Percentiles rank a stretch among this genome's conserved stretches.
Evolutionary conservation across 805 yeast species (phyloP).

Genomic region (Kodamaea hsintzibuensis): DNA sequence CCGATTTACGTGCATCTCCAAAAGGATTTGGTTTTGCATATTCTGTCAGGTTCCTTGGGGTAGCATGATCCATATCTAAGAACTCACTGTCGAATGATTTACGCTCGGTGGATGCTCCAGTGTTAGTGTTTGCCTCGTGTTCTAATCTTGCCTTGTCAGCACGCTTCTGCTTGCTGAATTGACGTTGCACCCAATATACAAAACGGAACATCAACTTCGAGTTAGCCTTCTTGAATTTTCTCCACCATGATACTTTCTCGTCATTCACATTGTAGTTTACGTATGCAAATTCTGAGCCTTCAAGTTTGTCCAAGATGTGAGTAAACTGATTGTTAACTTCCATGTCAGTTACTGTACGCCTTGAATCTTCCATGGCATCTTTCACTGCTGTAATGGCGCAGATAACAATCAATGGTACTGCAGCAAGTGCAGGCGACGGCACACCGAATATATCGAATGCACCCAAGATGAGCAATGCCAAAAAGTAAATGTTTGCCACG

Average conservation of each 20-base stretch:
- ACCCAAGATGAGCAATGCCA: constrained; percentile 77
- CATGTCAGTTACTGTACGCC: constrained; percentile 69
- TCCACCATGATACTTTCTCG: constrained; percentile 67
- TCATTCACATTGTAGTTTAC: constrained; percentile 60
- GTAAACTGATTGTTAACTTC: constrained; percentile 76
- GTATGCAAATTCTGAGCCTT: constrained; percentile 39
- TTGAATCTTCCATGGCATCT: constrained; percentile 80
- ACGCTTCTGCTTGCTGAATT: constrained; percentile 37
- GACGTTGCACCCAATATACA: constrained; percentile 28
- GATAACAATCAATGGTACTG: constrained; percentile 79
- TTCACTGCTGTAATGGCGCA: constrained; percentile 72
- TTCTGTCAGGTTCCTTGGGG: constrained; percentile 5
- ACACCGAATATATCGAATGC: constrained; percentile 73
- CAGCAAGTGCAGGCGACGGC: constrained; percentile 70
- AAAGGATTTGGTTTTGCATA: constrained; percentile 17
- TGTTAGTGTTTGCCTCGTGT: neutral
- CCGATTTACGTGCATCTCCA: constrained; percentile 1
- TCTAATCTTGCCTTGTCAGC: constrained; percentile 23
- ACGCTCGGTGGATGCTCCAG: constrained; percentile 10
- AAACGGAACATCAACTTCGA: constrained; percentile 29
- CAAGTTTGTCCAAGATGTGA: constrained; percentile 48
- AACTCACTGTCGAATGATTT: constrained; percentile 31
- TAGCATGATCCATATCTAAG: neutral
- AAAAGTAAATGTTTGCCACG: constrained; percentile 87
- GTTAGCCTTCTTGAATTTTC: constrained; percentile 60